phyloP scores from a whole-genome alignment of 352 stramenopile species.

The Phytopythium kandeliae region DNA sequence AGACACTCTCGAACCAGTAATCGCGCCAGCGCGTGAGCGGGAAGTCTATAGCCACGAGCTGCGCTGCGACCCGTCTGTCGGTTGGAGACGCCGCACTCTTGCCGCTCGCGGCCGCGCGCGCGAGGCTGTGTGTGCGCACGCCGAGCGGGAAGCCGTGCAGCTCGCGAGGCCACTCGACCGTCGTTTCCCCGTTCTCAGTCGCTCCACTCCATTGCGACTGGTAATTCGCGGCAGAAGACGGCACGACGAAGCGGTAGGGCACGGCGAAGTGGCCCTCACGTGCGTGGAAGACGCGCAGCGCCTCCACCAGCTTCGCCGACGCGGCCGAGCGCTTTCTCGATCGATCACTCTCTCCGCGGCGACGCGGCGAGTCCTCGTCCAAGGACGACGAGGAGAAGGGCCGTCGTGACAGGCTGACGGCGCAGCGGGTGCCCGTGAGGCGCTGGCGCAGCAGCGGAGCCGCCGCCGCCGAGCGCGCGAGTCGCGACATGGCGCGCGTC shows the following conservation, averaged over 20 bases:
- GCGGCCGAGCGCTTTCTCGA: neutral
- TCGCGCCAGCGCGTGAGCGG: conserved; percentile 46
- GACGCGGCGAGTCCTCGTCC: neutral
- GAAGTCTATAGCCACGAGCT: conserved; percentile 52
- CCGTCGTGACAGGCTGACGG: neutral
- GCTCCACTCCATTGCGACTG: neutral
- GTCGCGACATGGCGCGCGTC: neutral
- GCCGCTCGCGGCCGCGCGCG: conserved; percentile 21
- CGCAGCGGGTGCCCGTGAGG: too few species aligned
- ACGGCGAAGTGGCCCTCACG: conserved; percentile 66
- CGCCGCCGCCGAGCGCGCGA: neutral
- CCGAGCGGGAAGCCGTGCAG: conserved; percentile 50
- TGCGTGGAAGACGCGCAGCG: conserved; percentile 45
- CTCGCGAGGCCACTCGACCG: conserved; percentile 30
- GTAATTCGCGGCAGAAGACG: conserved; percentile 32
- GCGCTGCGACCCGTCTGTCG: conserved; percentile 17
- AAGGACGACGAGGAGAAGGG: neutral
- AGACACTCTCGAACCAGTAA: conserved; percentile 59
- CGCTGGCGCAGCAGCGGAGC: neutral
- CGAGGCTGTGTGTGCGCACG: conserved; percentile 48
- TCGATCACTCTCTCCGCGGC: neutral
- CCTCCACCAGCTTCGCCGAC: conserved; percentile 23
- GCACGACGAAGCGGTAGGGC: conserved; percentile 29
- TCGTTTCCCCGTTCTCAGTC: neutral
- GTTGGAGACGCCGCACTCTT: conserved; percentile 16